phyloP scores from a whole-genome alignment of 2,329 filamentous ascomycete species.

The Emydomyces testavorans region DNA sequence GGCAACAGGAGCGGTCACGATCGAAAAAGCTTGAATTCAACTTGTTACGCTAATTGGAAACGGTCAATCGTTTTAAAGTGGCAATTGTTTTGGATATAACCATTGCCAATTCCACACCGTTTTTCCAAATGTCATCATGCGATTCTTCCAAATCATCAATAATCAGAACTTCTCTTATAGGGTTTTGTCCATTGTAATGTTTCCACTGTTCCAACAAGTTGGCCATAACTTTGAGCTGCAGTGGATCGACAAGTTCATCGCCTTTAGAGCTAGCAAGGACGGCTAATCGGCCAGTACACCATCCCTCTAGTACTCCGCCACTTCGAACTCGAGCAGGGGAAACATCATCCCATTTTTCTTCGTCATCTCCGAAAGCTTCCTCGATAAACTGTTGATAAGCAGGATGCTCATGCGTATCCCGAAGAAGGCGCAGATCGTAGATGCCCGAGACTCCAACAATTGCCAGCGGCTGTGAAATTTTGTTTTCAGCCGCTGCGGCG shows the following conservation, averaged over 20 bases:
- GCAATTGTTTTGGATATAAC: conserved; percentile 27
- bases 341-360: conserved; percentile 29
- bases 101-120: conserved; percentile 31
- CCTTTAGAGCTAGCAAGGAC: conserved; percentile 34
- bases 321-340: conserved; percentile 30
- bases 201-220: conserved; percentile 42
- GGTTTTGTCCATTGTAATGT: conserved; percentile 33
- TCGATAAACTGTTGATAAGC: conserved; percentile 33
- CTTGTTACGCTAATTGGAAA: background rate
- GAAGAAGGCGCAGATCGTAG: conserved; percentile 32
- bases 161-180: conserved; percentile 31
- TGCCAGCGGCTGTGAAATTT: conserved; percentile 24
- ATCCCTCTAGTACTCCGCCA: conserved; percentile 25
- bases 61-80: conserved; percentile 21
- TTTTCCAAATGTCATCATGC: conserved; percentile 35
- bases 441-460: conserved; percentile 37
- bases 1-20: background rate
- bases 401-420: conserved; percentile 24
- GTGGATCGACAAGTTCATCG: conserved; percentile 33
- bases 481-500: conserved; percentile 7
- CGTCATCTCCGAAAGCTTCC: conserved; percentile 34
- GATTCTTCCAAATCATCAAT: conserved; percentile 29
- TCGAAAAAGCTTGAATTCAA: background rate
- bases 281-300: conserved; percentile 26
- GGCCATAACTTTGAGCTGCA: conserved; percentile 37